Evolutionary conservation across 257 asterid species (phyloP).

Genomic region (Capsicum pubescens): DNA sequence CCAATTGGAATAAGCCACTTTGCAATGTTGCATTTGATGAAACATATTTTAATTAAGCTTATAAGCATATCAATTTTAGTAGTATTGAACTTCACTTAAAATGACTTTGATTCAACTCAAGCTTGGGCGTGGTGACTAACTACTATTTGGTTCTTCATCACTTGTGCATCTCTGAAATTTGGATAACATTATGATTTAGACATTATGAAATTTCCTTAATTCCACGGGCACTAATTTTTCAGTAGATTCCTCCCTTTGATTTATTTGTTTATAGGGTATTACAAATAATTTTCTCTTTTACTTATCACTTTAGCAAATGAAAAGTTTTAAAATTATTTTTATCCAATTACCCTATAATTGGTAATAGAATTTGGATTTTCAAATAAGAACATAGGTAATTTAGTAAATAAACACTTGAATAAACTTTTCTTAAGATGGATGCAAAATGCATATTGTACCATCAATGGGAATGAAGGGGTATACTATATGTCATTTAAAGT

Average conservation of each 20-base stretch:
- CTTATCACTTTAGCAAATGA: no score
- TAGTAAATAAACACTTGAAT: no score
- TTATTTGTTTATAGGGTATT: not conserved
- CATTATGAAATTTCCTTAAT: not conserved
- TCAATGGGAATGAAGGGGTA: no score
- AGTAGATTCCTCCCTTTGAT: not conserved
- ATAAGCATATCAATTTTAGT: not conserved
- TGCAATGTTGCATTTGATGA: not conserved
- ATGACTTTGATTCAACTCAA: not conserved
- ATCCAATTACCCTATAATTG: no score
- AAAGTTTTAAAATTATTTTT: no score
- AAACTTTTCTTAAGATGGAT: no score
- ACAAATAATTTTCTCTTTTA: no score
- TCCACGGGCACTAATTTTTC: not conserved
- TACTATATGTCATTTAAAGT: no score
- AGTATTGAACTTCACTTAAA: not conserved
- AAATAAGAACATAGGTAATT: no score
- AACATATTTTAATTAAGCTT: not conserved
- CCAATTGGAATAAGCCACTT: not conserved
- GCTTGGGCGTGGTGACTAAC: constrained; percentile 4
- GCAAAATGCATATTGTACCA: no score
- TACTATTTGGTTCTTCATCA: not conserved
- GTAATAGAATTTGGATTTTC: no score
- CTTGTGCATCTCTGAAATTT: not conserved
- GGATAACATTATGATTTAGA: not conserved